A percentile compares a stretch with the other conserved stretches of the same genome.
Evolutionary conservation across 1,139 yeast genomes (phyloP).

Genomic region (Candida tropicalis): DNA sequence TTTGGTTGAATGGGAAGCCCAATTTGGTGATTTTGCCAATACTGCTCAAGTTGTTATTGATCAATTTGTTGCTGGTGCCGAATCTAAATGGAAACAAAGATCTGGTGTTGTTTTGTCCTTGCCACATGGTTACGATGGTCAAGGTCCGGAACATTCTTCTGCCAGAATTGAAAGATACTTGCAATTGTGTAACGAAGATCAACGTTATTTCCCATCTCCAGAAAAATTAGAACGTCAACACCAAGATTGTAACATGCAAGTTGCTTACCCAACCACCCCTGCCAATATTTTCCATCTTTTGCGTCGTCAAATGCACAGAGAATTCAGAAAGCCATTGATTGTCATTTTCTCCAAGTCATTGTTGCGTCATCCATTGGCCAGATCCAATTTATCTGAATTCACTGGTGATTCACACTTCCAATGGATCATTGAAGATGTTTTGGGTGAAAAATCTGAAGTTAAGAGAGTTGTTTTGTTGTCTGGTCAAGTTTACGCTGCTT

Average conservation of each 20-base stretch:
- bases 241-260: constrained; percentile 97
- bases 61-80: constrained; percentile 97
- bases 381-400: constrained; percentile 81
- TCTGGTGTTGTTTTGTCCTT: constrained; percentile 92
- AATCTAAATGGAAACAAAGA: constrained; percentile 98
- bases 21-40: constrained; percentile 99
- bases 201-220: constrained; percentile 86
- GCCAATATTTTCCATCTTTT: constrained; percentile 94
- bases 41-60: constrained; percentile 98
- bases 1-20: constrained; percentile 98
- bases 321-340: constrained; percentile 94
- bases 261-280: constrained; percentile 98
- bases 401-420: constrained; percentile 90
- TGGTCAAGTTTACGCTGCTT: constrained; percentile 95
- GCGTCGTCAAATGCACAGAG: constrained; percentile 99
- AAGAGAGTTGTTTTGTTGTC: constrained; percentile 82
- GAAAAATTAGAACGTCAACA: constrained; percentile 95
- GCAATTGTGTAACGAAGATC: constrained; percentile 95
- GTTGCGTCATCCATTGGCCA: constrained; percentile 97
- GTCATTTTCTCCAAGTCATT: constrained; percentile 90
- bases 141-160: constrained; percentile 99
- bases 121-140: constrained; percentile 99
- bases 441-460: constrained; percentile 79
- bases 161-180: constrained; percentile 97
- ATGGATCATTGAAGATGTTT: constrained; percentile 92